Base-by-base conservation (phyloP, 164 flowering plant species). In the Buxus sempervirens region DNA sequence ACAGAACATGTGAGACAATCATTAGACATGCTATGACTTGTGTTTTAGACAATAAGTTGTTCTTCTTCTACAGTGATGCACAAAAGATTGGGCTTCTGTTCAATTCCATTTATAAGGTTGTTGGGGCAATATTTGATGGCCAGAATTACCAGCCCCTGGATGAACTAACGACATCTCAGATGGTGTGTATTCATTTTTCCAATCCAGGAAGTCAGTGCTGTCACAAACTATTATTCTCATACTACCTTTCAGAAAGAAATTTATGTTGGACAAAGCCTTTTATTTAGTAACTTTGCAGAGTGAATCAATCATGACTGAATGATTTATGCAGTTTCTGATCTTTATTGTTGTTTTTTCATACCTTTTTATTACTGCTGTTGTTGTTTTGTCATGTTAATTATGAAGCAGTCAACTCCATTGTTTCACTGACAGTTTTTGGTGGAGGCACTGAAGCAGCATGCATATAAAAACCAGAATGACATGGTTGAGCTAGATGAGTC, bases 1-100 rank as follows among this genome's bases (percentile, higher is more conserved):
- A 78, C 42, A 81, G 56, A 77, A 73, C 15, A 56, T 88, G 91
- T 90, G 78, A 83, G 0, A 67, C 77, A n/a, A 86, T 90, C 24
- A 66, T 78, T 6, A 62, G 66, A 27, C 92, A 90, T 77, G 96
- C 96, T 41, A 64, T 7, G 10, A 41, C 71, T 38, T 88, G 91
- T 62, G 53, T 24, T 58, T 22, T 79, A 19, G 83, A 88, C 62
- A 63, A 76, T 26, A 74, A 70, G 73, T 51, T 25, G 22, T 83
- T 72, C 58, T 19, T 62, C 1, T 79, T 77, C 71, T 18, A 54
- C 55, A 57, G 3, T 53, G 65, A 65, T 23, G 73, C 58, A n/a
- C 74, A 66, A 13, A 66, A 60, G 16, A 55, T 64, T 38, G 67
- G 63, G 20, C 78, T 91, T 16, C 6, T 86, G 24, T 79, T 91